phyloP scores from a whole-genome alignment of 2,329 filamentous ascomycete genomes.

The Nemania sp. region DNA sequence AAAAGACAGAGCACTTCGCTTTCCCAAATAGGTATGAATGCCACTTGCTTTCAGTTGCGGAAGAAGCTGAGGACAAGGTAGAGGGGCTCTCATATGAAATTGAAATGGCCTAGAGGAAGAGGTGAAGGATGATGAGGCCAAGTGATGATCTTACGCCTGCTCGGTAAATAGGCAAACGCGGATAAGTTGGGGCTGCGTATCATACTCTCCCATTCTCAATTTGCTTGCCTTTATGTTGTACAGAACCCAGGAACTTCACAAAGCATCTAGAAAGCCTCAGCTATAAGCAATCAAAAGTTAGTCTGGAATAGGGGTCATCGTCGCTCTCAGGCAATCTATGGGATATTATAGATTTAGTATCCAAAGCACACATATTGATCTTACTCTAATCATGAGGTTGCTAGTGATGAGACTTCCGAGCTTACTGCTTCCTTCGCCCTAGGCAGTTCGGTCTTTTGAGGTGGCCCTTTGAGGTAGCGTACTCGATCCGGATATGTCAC shows the following conservation, averaged over 20 bases:
- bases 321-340: too few relatives aligned
- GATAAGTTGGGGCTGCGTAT: background rate
- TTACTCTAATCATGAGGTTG: too few relatives aligned
- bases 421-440: background rate
- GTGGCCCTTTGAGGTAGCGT: background rate
- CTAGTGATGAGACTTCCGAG: background rate
- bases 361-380: too few relatives aligned
- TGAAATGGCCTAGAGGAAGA: background rate
- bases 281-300: too few relatives aligned
- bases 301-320: too few relatives aligned
- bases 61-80: slow-evolving; percentile 14
- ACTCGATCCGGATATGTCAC: background rate
- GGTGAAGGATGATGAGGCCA: background rate
- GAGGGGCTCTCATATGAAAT: background rate
- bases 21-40: background rate
- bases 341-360: background rate
- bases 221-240: background rate
- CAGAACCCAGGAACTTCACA: background rate
- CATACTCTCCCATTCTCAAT: background rate
- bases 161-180: background rate
- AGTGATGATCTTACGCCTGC: background rate
- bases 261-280: background rate
- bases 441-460: background rate
- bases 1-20: background rate
- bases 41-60: background rate